Evolutionary conservation across 441 rosid genomes (phyloP).

Genomic region (Kokia cookei): DNA sequence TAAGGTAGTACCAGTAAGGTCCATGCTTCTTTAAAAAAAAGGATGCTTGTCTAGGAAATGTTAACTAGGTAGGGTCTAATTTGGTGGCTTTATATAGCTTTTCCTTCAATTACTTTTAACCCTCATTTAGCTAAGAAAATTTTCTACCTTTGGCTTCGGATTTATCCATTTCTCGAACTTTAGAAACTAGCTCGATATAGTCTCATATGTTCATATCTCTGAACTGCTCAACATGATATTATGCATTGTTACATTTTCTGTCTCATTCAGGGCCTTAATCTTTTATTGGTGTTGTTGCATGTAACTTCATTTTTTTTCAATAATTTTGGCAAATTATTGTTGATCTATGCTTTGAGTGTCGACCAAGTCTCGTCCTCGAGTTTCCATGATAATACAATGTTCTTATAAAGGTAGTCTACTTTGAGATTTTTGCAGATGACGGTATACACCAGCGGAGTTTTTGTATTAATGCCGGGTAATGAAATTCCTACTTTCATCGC

Average conservation of each 20-base stretch:
- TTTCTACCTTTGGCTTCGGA: background rate
- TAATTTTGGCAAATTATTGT: too few species aligned
- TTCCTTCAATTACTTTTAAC: background rate
- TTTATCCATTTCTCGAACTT: background rate
- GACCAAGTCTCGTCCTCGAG: too few species aligned
- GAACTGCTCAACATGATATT: background rate
- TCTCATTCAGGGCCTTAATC: background rate
- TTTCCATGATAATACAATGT: background rate
- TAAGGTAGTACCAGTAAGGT: background rate
- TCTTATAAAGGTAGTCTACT: background rate
- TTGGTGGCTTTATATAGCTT: background rate
- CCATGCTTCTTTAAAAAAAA: background rate
- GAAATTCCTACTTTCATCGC: conserved; percentile 83
- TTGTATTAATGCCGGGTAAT: conserved; percentile 97
- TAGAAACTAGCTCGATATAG: background rate
- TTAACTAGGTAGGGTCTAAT: background rate
- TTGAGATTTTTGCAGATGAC: conserved; percentile 52
- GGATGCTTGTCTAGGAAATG: background rate
- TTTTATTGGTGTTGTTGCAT: too few species aligned
- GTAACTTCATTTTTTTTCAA: too few species aligned
- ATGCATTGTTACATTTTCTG: background rate
- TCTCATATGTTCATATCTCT: background rate
- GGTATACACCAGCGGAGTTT: conserved; percentile 69
- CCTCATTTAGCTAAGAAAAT: background rate
- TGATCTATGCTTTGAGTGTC: too few species aligned